A percentile compares a stretch with the other conserved stretches of the same genome.
phyloP scores from a whole-genome alignment of 805 yeast species.

The Yarrowia sp. region DNA sequence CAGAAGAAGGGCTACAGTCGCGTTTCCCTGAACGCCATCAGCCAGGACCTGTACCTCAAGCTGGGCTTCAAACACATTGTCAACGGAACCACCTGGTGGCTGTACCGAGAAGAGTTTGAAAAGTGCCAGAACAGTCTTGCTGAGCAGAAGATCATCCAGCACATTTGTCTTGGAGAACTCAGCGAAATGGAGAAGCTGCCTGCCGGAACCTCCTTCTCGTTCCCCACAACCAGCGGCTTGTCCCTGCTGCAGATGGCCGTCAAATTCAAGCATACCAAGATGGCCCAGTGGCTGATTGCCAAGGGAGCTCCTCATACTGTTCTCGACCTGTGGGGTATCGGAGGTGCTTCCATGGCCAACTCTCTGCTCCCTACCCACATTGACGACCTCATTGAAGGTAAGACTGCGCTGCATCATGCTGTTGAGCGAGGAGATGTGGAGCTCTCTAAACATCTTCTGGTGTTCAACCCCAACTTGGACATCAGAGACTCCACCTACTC shows the following conservation, averaged over 20 bases:
- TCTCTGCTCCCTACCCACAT: constrained; percentile 16
- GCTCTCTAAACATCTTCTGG: background rate
- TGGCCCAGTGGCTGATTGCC: constrained; percentile 27
- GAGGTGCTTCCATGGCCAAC: background rate
- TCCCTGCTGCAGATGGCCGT: constrained; percentile 17
- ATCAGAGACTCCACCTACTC: constrained; percentile 14
- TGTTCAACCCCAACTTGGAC: constrained; percentile 13
- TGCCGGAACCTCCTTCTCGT: background rate
- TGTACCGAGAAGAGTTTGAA: constrained; percentile 21
- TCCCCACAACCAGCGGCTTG: constrained; percentile 7
- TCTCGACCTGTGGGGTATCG: constrained; percentile 18
- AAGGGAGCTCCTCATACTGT: constrained; percentile 10
- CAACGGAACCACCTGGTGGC: constrained; percentile 27
- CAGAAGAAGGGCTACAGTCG: background rate
- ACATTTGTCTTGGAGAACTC: constrained; percentile 6
- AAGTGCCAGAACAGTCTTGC: constrained; percentile 3
- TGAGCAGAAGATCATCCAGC: constrained; percentile 21
- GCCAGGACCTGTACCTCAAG: constrained; percentile 4
- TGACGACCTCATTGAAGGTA: constrained; percentile 12
- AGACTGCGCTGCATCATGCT: constrained; percentile 34
- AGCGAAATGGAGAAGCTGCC: constrained; percentile 7
- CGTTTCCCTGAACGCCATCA: constrained; percentile 9
- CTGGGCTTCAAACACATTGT: constrained; percentile 16
- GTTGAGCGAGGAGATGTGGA: constrained; percentile 13
- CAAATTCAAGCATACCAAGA: constrained; percentile 6